These are phyloP conservation scores for Fagopyrum homotropicum DNA, from an alignment of 148 eudicot species.

Conservation along the genomic window DNA sequence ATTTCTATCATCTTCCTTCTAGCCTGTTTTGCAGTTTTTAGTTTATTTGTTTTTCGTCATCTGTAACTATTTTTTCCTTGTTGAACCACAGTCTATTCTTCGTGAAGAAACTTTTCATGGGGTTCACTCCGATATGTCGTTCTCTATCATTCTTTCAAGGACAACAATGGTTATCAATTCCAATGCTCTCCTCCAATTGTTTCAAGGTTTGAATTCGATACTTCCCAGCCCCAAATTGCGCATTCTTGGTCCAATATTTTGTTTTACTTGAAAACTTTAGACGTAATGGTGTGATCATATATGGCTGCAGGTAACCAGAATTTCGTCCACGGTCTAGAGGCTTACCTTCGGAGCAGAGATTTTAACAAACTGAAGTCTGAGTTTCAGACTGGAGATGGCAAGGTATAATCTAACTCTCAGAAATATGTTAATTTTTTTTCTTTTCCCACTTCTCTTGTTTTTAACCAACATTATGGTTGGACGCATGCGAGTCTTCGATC, in stretches of 20 bases:
- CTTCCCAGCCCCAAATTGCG: not conserved
- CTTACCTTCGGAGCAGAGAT: conserved; percentile 65
- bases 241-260: not conserved
- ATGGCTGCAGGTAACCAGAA: conserved; percentile 40
- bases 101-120: conserved; percentile 61
- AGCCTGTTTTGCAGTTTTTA: too few relatives aligned
- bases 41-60: not conserved
- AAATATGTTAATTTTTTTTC: not conserved
- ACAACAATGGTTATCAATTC: conserved; percentile 50
- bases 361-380: conserved; percentile 53
- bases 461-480: too few relatives aligned
- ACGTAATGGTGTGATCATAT: too few relatives aligned
- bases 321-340: conserved; percentile 44
- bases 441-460: too few relatives aligned
- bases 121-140: conserved; percentile 45
- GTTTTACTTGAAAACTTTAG: not conserved
- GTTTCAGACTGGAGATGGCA: conserved; percentile 65
- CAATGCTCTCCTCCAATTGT: conserved; percentile 46
- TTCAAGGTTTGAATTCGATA: conserved; percentile 32
- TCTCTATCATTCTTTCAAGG: conserved; percentile 61
- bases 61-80: not conserved
- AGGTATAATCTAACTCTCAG: conserved; percentile 29
- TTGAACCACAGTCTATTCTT: conserved; percentile 42
- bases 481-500: too few relatives aligned
- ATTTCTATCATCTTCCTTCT: too few relatives aligned